Percentiles rank a stretch among this genome's conserved stretches.
Conservation (phyloP, 345 rosid species). For the Aethionema arabicum region DNA sequence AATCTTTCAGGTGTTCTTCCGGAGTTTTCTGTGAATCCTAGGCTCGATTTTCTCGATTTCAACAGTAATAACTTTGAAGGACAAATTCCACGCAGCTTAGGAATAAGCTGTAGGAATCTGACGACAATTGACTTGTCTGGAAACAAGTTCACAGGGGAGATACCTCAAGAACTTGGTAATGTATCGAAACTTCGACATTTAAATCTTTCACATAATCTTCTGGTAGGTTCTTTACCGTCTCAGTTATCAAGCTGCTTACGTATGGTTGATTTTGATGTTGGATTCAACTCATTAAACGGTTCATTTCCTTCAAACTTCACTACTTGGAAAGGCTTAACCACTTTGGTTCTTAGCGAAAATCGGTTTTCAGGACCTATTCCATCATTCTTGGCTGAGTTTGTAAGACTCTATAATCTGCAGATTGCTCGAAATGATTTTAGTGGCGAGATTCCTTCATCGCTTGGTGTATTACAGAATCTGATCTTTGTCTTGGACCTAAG, state of each 20-base stretch:
- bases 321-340: constrained; percentile 51
- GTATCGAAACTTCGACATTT: constrained; percentile 44
- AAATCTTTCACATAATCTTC: constrained; percentile 53
- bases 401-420: constrained; percentile 48
- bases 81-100: constrained; percentile 53
- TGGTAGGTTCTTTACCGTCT: constrained; percentile 55
- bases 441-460: constrained; percentile 62
- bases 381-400: constrained; percentile 48
- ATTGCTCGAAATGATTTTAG: constrained; percentile 63
- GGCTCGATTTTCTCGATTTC: constrained; percentile 49
- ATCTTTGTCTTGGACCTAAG: constrained; percentile 64
- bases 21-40: constrained; percentile 42
- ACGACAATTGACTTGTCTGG: constrained; percentile 46
- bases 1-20: constrained; percentile 56
- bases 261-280: constrained; percentile 45
- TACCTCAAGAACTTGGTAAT: constrained; percentile 54
- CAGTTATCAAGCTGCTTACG: constrained; percentile 45
- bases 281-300: constrained; percentile 58
- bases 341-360: constrained; percentile 56
- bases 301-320: constrained; percentile 46
- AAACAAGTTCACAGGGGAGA: constrained; percentile 51
- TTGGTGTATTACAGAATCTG: constrained; percentile 50
- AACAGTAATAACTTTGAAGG: constrained; percentile 56
- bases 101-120: constrained; percentile 43
- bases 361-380: constrained; percentile 61